Evolutionary conservation across 441 rosid genomes (phyloP).

Genomic region (Theobroma grandiflorum): DNA sequence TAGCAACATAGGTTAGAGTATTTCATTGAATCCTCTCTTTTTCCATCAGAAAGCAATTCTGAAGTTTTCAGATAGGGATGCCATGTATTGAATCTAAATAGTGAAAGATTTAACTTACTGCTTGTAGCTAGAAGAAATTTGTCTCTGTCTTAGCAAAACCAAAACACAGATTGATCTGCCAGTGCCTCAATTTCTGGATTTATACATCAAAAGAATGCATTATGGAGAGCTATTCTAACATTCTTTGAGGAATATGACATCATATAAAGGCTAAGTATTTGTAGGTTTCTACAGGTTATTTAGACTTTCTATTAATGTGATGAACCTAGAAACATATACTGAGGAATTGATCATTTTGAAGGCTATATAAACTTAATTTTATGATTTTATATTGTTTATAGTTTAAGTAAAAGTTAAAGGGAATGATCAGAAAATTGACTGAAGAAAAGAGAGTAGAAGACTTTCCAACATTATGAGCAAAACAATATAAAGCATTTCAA

Average conservation of each 20-base stretch:
- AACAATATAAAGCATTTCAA: too few relatives aligned
- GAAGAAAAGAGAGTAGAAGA: not conserved
- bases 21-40: not conserved
- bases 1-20: not conserved
- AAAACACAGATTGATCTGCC: not conserved
- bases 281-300: not conserved
- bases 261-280: not conserved
- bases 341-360: not conserved
- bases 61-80: not conserved
- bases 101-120: not conserved
- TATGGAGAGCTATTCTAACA: not conserved
- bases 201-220: not conserved
- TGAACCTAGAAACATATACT: not conserved
- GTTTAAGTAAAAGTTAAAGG: not conserved
- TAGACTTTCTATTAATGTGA: not conserved
- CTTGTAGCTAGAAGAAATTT: not conserved
- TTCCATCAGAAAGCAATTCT: not conserved
- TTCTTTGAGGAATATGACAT: not conserved
- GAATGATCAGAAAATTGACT: not conserved
- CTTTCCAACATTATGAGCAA: not conserved
- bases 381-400: not conserved
- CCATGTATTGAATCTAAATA: not conserved
- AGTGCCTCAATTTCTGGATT: not conserved
- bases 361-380: not conserved
- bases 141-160: not conserved